Base-by-base conservation (phyloP, 345 rosid species). In the Schrenkiella parvula region DNA sequence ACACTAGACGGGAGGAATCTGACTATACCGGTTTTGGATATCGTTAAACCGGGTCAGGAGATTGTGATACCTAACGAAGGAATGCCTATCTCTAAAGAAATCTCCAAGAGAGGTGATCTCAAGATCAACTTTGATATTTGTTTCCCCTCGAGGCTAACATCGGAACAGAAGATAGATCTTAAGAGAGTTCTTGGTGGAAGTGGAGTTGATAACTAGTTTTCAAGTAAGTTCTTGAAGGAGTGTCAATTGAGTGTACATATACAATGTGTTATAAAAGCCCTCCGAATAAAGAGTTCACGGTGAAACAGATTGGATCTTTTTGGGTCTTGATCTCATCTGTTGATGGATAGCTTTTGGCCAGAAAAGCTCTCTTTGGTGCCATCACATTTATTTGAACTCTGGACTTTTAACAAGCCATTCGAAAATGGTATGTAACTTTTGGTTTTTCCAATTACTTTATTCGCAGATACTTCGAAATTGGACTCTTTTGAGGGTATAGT, bases 1-100 rank as follows among this genome's bases (percentile, higher is more conserved):
- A 85, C 91, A 25, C 72, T 91, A 73, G 96, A 91, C 28, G 97
- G 93, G 28, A 84, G 91, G 74, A 76, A 13, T 50, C 79, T 87
- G 23, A 68, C 68, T 3, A 57, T 91, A 46, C 85, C 86, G 0
- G 84, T 83, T 37, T 32, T 56, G 5, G 91, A 86, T 37, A 79
- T 86, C 10, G 71, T 88, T 70, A 83, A 82, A 68, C 96, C 96
- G 5, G 88, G 90, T 3, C 78, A 62, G 3, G 84, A 85, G 68
- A 80, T 86, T n/a, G 79, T 71, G 60, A 78, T 88, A 34, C 82
- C 81, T 6, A 78, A 83, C 1, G 93, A 90, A 80, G 93, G 96
- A 44, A 88, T 88, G 93, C 93, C 96, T 1, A 66, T 82, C 13
- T 86, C 90, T 0, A 88, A 88, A 77, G 87, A 88, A 48, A 76